Evolutionary conservation across 805 yeast species (phyloP).

Genomic region (Candida berthetii): DNA sequence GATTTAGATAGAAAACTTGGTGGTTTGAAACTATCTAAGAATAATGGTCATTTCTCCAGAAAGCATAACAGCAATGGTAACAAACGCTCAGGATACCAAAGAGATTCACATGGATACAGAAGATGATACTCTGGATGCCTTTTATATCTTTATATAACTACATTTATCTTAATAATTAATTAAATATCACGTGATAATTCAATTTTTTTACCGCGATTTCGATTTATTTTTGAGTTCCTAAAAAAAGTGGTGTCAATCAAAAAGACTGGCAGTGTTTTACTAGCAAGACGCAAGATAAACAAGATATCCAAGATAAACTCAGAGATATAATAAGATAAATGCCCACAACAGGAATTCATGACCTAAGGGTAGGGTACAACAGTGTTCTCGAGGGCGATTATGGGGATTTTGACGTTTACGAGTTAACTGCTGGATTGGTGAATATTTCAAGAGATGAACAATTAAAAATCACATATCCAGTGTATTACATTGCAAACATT

Average conservation of each 20-base stretch:
- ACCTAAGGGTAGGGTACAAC: too few relatives aligned
- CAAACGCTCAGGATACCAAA: neutral
- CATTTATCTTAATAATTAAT: too few relatives aligned
- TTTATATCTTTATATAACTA: too few relatives aligned
- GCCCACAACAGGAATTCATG: too few relatives aligned
- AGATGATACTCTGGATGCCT: neutral
- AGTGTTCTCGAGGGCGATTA: neutral
- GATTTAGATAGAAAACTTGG: slow-evolving; percentile 33
- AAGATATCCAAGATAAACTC: too few relatives aligned
- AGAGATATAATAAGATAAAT: too few relatives aligned
- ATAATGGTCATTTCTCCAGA: neutral
- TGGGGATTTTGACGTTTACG: neutral
- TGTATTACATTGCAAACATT: neutral
- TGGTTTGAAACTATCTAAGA: slow-evolving; percentile 18
- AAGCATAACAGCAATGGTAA: neutral
- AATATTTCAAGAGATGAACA: neutral
- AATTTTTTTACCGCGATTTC: too few relatives aligned
- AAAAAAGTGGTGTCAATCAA: too few relatives aligned
- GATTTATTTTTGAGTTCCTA: too few relatives aligned
- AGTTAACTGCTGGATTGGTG: neutral
- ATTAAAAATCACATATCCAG: neutral
- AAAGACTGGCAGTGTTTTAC: too few relatives aligned
- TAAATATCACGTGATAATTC: too few relatives aligned
- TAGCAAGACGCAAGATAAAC: too few relatives aligned
- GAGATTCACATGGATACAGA: neutral